Conservation (phyloP, 192 early-diverging fungal genomes). For the Coemansia aciculifera region DNA sequence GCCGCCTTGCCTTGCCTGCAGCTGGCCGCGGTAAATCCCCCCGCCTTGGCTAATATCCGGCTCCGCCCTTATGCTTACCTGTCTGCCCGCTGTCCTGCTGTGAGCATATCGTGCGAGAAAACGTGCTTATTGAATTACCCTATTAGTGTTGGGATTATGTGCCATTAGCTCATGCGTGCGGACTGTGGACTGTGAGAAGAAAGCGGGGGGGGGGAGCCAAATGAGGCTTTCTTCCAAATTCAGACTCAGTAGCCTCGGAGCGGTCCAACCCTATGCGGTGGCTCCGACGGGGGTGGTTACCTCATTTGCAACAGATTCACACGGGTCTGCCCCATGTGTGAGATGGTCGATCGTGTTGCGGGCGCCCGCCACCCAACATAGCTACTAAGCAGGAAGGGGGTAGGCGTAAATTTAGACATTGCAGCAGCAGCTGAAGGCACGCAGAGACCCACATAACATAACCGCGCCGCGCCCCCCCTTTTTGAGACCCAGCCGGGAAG, state of each 20-base stretch:
- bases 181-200: neutral
- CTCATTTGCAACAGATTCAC: neutral
- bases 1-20: constrained; percentile 1
- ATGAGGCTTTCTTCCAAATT: neutral
- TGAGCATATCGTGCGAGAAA: neutral
- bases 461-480: neutral
- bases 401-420: constrained; percentile 5
- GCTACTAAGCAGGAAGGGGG: neutral
- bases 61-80: neutral
- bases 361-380: neutral
- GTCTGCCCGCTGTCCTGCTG: neutral
- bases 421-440: constrained; percentile 5
- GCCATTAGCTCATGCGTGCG: neutral
- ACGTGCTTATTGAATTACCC: neutral
- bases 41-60: neutral
- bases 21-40: neutral
- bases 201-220: neutral
- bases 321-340: neutral
- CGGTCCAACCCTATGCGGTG: neutral
- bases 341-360: constrained; percentile 6
- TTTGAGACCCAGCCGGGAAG: constrained; percentile 4
- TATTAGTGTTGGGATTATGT: constrained; percentile 1
- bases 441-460: neutral
- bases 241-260: neutral
- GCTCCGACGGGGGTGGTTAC: neutral